Evolutionary conservation across 805 yeast species (phyloP).

Genomic region (Yarrowia sp.): DNA sequence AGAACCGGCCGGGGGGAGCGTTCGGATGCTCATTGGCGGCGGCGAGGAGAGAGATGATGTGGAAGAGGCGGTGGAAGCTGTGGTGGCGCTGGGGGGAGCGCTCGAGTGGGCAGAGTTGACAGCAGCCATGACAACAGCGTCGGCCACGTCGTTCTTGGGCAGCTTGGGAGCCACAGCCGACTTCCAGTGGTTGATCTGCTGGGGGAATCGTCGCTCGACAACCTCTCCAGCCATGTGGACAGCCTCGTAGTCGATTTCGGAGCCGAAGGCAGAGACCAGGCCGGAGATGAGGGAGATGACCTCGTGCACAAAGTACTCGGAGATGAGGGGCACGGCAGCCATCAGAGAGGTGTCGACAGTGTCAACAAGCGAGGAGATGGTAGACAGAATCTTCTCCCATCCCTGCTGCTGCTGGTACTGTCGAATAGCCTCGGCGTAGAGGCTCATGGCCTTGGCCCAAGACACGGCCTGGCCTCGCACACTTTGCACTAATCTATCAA

Average conservation of each 20-base stretch:
- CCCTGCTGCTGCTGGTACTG: conserved; percentile 27
- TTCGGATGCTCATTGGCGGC: conserved; percentile 20
- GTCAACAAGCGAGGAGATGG: conserved; percentile 23
- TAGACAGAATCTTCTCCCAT: conserved; percentile 24
- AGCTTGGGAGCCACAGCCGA: conserved; percentile 7
- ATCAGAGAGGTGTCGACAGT: conserved; percentile 24
- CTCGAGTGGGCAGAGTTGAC: conserved; percentile 6
- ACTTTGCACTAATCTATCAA: conserved; percentile 13
- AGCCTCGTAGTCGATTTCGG: conserved; percentile 23
- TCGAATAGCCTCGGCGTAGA: conserved; percentile 25
- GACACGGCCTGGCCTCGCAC: conserved; percentile 24
- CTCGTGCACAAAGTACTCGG: conserved; percentile 24
- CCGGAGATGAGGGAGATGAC: conserved; percentile 22
- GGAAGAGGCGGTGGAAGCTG: conserved; percentile 20
- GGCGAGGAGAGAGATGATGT: conserved; percentile 22
- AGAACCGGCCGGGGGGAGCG: conserved; percentile 25
- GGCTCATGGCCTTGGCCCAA: conserved; percentile 25
- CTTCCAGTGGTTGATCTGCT: conserved; percentile 16
- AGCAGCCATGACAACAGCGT: conserved; percentile 15
- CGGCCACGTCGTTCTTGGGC: conserved; percentile 17
- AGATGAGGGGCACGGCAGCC: conserved; percentile 24
- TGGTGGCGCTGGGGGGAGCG: conserved; percentile 13
- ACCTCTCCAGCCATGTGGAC: conserved; percentile 27
- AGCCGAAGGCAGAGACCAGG: conserved; percentile 14
- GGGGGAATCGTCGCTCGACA: conserved; percentile 25